Evolutionary conservation across 2,329 filamentous ascomycete species (phyloP), one percentile per base, ranked within the genome.

Genomic region (Zopfia rhizophila): DNA sequence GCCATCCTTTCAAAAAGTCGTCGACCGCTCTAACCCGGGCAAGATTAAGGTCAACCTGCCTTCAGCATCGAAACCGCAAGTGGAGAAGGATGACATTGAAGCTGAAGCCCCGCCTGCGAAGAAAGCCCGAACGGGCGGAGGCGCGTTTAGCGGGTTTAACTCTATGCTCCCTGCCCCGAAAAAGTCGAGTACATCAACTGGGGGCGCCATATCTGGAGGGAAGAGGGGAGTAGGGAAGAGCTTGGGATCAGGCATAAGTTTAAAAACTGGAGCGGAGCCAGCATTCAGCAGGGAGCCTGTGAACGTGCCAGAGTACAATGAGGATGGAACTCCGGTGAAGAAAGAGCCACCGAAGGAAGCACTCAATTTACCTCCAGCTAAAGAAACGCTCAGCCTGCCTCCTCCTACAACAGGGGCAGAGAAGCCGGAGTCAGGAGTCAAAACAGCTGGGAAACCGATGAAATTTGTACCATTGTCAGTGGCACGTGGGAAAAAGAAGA

Each of bases 401-500:
- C 31, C 58, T 12, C 53, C 64, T 5, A 69, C 63, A 47, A 55
- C 55, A 14, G 59, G 61, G 28, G 39, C 48, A 19, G 56, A 53
- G 13, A 84, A 84, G 61, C 72, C 80, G 18, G 81, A 80, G n/a
- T 78, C 82, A 2, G 83, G 87, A 46, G 81, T 88, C 12, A 87
- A 89, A 72, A 72, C 89, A 11, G 82, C 87, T 2, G 89, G 89
- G 14, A 94, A 92, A 59, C 84, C 91, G 10, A 83, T 92, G 70
- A n/a, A n/a, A 89, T 97, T 97, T 72, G 89, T 87, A 66, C 93
- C 93, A 3, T 77, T 97, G 25, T 96, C 92, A 1, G 91, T 97
- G 11, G 84, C 86, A 12, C 82, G 90, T 51, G 90, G 88, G 53
- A 80, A 85, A 21, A 83, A 82, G 53, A 91, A 89, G 74, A 70